phyloP scores from a whole-genome alignment of 2,329 filamentous ascomycete species.

The Colletotrichum sp. region DNA sequence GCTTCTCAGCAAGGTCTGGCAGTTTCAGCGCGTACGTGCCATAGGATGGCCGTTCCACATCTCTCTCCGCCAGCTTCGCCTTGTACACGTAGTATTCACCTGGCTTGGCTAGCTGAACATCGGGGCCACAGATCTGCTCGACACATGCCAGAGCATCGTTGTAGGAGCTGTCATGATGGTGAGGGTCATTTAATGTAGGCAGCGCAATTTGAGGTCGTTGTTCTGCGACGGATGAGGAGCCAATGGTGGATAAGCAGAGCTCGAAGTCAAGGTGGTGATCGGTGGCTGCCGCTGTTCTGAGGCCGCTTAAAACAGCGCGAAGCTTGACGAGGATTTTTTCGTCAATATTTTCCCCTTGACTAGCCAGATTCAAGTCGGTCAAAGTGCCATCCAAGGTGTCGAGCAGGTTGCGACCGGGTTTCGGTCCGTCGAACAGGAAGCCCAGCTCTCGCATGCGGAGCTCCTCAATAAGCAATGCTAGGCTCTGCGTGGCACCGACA shows the following conservation, averaged over 20 bases:
- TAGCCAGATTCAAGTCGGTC: neutral
- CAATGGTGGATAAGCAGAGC: neutral
- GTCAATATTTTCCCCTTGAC: neutral
- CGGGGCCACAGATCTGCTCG: neutral
- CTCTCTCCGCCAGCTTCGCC: neutral
- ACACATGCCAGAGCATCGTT: neutral
- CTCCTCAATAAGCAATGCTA: neutral
- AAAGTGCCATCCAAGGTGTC: neutral
- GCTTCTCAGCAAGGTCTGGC: conserved; percentile 27
- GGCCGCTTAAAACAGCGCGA: neutral
- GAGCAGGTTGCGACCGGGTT: neutral
- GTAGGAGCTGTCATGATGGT: neutral
- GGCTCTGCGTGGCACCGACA: neutral
- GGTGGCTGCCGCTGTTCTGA: neutral
- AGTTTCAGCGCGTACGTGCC: conserved; percentile 16
- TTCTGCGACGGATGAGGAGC: neutral
- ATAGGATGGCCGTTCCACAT: neutral
- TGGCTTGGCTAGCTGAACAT: neutral
- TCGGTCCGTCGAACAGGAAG: neutral
- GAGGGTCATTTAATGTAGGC: neutral
- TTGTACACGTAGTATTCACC: neutral
- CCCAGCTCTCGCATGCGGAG: neutral
- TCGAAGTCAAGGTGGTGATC: neutral
- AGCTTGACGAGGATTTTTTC: neutral
- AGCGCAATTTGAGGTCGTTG: neutral